Percentiles rank a stretch among this genome's conserved stretches.
phyloP scores from a whole-genome alignment of 2,329 filamentous ascomycete genomes.

The Ophiostoma quercus region DNA sequence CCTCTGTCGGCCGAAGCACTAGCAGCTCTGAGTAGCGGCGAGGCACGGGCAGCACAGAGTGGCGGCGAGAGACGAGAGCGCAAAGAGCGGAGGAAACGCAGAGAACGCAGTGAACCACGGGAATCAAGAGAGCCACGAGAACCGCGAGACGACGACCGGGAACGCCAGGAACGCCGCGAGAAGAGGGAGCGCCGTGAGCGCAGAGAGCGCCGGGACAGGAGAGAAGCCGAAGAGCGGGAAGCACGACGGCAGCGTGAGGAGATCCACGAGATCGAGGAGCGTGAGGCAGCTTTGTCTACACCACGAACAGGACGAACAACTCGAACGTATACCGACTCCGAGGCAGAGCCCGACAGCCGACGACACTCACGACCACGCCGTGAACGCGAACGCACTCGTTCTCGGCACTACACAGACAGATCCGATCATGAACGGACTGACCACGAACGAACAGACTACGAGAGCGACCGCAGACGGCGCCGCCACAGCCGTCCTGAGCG shows the following conservation, averaged over 20 bases:
- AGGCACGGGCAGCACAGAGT: neutral
- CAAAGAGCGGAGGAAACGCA: too few species aligned
- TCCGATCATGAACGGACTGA: neutral
- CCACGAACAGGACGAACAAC: neutral
- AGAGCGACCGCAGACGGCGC: constrained; percentile 16
- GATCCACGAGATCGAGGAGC: constrained; percentile 14
- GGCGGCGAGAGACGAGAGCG: neutral
- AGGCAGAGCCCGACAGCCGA: constrained; percentile 4
- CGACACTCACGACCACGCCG: constrained; percentile 31
- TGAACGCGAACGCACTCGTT: constrained; percentile 23
- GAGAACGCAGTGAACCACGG: neutral
- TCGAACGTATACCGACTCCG: neutral
- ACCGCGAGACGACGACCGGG: constrained; percentile 6
- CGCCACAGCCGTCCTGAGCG: neutral
- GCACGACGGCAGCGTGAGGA: constrained; percentile 21
- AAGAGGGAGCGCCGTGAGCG: constrained; percentile 22
- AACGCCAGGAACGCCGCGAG: constrained; percentile 11
- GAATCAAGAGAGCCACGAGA: constrained; percentile 2
- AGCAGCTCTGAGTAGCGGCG: constrained; percentile 29
- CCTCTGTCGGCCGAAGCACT: constrained; percentile 31
- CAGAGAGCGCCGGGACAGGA: constrained; percentile 23
- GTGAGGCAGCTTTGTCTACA: neutral
- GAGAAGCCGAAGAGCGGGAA: constrained; percentile 23
- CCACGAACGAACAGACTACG: constrained; percentile 17
- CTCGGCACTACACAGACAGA: constrained; percentile 4